Evolutionary conservation across 495 filamentous ascomycete genomes (phyloP).

Genomic region (Terfezia boudieri): DNA sequence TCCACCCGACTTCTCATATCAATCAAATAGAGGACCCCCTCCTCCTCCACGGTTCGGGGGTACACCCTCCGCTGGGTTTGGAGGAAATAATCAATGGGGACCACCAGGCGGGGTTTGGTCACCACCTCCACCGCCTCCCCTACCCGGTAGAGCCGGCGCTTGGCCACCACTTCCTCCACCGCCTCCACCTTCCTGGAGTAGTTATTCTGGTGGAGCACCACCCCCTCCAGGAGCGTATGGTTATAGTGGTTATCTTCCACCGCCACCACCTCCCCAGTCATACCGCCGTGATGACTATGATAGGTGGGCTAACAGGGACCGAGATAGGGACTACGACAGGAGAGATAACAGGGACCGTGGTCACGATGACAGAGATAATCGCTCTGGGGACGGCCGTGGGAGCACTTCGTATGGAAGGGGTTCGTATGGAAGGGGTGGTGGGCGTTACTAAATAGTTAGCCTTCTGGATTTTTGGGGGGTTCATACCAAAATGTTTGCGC

Average conservation of each 20-base stretch:
- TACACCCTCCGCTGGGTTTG: constrained; percentile 5
- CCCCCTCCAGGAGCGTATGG: constrained; percentile 10
- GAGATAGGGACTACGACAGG: constrained; percentile 14
- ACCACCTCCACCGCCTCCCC: constrained; percentile 1
- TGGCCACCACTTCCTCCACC: constrained; percentile 12
- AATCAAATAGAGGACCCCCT: background rate
- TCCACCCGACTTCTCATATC: background rate
- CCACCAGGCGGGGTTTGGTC: constrained; percentile 1
- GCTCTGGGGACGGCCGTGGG: constrained; percentile 12
- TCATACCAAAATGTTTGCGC: no score
- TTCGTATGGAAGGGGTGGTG: constrained; percentile 9
- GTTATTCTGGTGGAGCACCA: constrained; percentile 8
- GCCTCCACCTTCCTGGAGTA: constrained; percentile 1
- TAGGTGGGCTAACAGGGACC: constrained; percentile 12
- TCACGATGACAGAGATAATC: constrained; percentile 14
- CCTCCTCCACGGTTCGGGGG: background rate
- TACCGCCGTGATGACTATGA: constrained; percentile 4
- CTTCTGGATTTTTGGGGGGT: no score
- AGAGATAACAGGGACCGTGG: constrained; percentile 15
- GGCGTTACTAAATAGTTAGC: background rate
- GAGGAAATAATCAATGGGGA: constrained; percentile 2
- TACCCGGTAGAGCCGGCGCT: constrained; percentile 4
- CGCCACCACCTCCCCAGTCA: no score
- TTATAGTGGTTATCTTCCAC: constrained; percentile 3
- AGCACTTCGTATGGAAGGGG: constrained; percentile 12